Percentiles rank a stretch among this genome's conserved stretches.
Conservation (phyloP, 1,139 yeast species). For the Suhomyces kunorum region DNA sequence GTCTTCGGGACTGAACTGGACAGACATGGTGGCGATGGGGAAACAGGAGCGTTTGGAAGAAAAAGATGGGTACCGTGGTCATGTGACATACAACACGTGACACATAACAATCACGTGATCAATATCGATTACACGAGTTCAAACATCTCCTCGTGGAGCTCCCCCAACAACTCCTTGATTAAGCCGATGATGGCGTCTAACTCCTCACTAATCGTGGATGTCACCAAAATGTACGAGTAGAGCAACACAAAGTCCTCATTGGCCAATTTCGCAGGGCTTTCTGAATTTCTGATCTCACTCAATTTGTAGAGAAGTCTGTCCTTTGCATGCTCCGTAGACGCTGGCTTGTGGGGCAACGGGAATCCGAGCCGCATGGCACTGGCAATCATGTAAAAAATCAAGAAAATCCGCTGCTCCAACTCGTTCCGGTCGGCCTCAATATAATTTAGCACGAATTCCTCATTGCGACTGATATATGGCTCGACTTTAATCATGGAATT, state of each 20-base stretch:
- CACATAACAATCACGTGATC: neutral
- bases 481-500: slow-evolving; percentile 67
- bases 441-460: slow-evolving; percentile 55
- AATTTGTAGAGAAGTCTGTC: slow-evolving; percentile 68
- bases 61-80: neutral
- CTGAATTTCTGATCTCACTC: slow-evolving; percentile 41
- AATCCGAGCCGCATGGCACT: slow-evolving; percentile 75
- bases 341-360: slow-evolving; percentile 76
- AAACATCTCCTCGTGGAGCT: slow-evolving; percentile 57
- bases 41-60: slow-evolving; percentile 1
- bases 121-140: slow-evolving; percentile 30
- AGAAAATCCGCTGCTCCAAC: slow-evolving; percentile 67
- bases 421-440: slow-evolving; percentile 64
- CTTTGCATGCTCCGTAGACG: slow-evolving; percentile 75
- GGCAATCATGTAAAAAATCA: slow-evolving; percentile 76
- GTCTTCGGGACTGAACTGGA: slow-evolving; percentile 44
- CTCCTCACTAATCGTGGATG: slow-evolving; percentile 66
- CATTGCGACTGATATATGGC: slow-evolving; percentile 53
- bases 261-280: slow-evolving; percentile 31
- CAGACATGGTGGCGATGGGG: slow-evolving; percentile 15
- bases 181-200: slow-evolving; percentile 56
- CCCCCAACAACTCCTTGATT: slow-evolving; percentile 63
- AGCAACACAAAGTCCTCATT: slow-evolving; percentile 74
- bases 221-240: slow-evolving; percentile 73
- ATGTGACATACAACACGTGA: slow-evolving; percentile 2